These are phyloP conservation scores for Didymella pomorum DNA, from an alignment of 2,329 filamentous ascomycete species.

Conservation along the genomic window DNA sequence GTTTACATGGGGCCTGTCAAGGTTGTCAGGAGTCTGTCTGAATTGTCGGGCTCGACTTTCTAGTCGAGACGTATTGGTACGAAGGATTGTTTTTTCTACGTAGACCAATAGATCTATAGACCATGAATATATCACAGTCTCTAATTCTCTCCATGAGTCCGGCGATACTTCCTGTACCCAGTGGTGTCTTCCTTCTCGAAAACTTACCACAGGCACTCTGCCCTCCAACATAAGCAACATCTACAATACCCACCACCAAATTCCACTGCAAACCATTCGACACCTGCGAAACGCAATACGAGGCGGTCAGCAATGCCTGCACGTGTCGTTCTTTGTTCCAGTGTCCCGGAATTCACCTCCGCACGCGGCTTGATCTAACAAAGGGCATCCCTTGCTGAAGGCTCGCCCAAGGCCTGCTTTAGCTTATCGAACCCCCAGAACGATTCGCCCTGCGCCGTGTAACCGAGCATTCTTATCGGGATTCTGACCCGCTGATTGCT, in stretches of 20 bases:
- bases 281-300: background rate
- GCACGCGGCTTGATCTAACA: background rate
- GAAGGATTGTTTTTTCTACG: no score
- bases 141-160: no score
- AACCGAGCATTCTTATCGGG: background rate
- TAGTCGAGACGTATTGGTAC: no score
- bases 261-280: background rate
- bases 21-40: slow-evolving; percentile 7
- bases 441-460: background rate
- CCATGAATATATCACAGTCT: no score
- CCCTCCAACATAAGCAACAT: no score
- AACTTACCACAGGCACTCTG: no score
- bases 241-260: background rate
- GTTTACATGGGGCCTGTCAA: slow-evolving; percentile 23
- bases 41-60: background rate
- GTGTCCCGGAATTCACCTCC: background rate
- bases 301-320: background rate
- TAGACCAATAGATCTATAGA: background rate
- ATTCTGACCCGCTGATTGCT: background rate
- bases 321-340: slow-evolving; percentile 5
- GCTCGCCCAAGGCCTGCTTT: no score
- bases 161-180: no score
- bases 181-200: no score
- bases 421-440: no score
- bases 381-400: no score